Conservation (phyloP, 805 yeast genomes). For the Starmerella bombicola region DNA sequence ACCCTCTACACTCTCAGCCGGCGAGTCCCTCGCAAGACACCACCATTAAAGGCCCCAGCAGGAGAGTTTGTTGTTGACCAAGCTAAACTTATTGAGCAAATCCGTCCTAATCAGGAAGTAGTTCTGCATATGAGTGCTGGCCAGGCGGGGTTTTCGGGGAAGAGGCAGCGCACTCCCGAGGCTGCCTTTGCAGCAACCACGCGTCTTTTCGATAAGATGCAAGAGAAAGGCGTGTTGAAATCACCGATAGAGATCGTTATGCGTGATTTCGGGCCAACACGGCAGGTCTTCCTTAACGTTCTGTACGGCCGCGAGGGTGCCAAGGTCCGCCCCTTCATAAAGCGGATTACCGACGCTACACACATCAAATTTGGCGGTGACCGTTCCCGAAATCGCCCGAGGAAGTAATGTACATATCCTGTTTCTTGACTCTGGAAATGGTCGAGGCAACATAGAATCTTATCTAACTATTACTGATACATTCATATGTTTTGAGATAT, state of each 20-base stretch:
- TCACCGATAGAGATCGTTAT: slow-evolving; percentile 64
- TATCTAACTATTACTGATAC: no score
- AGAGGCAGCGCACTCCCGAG: slow-evolving; percentile 85
- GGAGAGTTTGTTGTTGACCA: slow-evolving; percentile 53
- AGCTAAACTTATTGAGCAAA: slow-evolving; percentile 48
- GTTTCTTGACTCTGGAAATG: no score
- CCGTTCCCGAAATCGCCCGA: slow-evolving; percentile 65
- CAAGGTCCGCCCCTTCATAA: slow-evolving; percentile 49
- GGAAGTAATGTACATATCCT: no score
- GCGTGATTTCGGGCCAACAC: slow-evolving; percentile 77
- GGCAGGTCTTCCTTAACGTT: slow-evolving; percentile 75
- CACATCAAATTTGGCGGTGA: slow-evolving; percentile 86
- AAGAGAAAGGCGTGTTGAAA: slow-evolving; percentile 44
- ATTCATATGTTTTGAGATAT: no score
- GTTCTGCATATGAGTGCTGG: slow-evolving; percentile 66
- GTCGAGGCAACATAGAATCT: no score
- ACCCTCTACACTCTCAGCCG: slow-evolving; percentile 59
- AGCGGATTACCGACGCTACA: slow-evolving; percentile 66
- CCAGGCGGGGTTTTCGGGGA: slow-evolving; percentile 73
- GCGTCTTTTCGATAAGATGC: slow-evolving; percentile 57
- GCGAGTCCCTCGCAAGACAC: slow-evolving; percentile 35
- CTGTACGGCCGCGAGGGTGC: slow-evolving; percentile 82
- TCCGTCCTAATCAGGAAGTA: slow-evolving; percentile 68
- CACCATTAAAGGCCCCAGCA: background rate
- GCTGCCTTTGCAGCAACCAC: slow-evolving; percentile 79